Percentiles rank a stretch among this genome's conserved stretches.
Conservation (phyloP, 345 rosid genomes). For the Fremontodendron californicum region DNA sequence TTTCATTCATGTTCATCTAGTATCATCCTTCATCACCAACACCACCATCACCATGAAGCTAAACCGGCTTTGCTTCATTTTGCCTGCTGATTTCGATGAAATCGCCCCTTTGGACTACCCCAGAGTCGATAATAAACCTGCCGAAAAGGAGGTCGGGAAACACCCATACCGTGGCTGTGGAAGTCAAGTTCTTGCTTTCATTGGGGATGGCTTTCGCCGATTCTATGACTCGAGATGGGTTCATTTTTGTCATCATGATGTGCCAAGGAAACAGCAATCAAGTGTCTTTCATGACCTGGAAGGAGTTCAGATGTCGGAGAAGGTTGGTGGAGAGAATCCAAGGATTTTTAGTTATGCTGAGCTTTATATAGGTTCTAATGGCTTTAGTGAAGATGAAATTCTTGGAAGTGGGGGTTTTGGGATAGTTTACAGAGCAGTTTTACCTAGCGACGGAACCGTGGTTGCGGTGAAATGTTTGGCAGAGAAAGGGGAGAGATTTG, state of each 20-base stretch:
- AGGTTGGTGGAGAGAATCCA: slow-evolving; percentile 73
- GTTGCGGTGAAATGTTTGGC: slow-evolving; percentile 92
- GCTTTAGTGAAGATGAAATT: slow-evolving; percentile 59
- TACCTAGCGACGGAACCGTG: slow-evolving; percentile 83
- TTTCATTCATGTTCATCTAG: neutral
- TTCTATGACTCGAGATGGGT: slow-evolving; percentile 43
- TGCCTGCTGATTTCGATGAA: slow-evolving; percentile 57
- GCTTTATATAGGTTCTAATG: slow-evolving; percentile 88
- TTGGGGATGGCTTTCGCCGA: slow-evolving; percentile 39
- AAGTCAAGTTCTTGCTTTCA: slow-evolving; percentile 32
- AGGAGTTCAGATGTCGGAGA: slow-evolving; percentile 72
- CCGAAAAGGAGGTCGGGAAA: slow-evolving; percentile 18
- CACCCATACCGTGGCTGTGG: slow-evolving; percentile 45
- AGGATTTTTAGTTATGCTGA: slow-evolving; percentile 89
- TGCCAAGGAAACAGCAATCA: slow-evolving; percentile 13
- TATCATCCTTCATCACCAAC: neutral
- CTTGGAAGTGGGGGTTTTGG: slow-evolving; percentile 98
- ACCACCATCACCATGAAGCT: slow-evolving; percentile 33
- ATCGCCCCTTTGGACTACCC: slow-evolving; percentile 24
- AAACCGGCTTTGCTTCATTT: slow-evolving; percentile 56
- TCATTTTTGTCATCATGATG: slow-evolving; percentile 24
- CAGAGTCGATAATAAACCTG: neutral
- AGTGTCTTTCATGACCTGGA: slow-evolving; percentile 61
- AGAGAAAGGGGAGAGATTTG: slow-evolving; percentile 84
- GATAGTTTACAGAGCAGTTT: slow-evolving; percentile 63